Percentiles rank a stretch among this genome's conserved stretches.
Conservation (phyloP, 495 filamentous ascomycete genomes). For the Aspergillus saccharolyticus region DNA sequence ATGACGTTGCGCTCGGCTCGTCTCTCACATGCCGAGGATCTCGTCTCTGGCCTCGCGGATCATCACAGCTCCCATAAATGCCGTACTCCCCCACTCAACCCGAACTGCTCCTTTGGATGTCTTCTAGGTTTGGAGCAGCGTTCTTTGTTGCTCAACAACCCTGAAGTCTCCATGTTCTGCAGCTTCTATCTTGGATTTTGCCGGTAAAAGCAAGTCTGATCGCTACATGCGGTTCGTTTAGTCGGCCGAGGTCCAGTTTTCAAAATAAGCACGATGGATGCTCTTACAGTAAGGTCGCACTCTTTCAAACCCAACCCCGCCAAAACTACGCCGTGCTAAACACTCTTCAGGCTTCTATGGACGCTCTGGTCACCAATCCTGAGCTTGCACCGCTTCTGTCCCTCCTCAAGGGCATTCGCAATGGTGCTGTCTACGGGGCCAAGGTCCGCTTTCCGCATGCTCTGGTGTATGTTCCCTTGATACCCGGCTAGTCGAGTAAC, state of each 20-base stretch:
- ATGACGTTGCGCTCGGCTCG: slow-evolving; percentile 33
- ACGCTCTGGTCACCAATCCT: slow-evolving; percentile 74
- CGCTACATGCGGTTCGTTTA: slow-evolving; percentile 12
- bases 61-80: slow-evolving; percentile 21
- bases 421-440: slow-evolving; percentile 93
- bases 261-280: slow-evolving; percentile 32
- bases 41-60: slow-evolving; percentile 26
- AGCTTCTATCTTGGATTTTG: slow-evolving; percentile 12
- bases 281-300: slow-evolving; percentile 27
- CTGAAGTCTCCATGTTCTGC: slow-evolving; percentile 10
- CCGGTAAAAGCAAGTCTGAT: slow-evolving; percentile 11
- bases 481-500: not conserved
- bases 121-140: not conserved
- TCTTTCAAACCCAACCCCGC: not conserved
- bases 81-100: slow-evolving; percentile 20
- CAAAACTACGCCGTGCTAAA: slow-evolving; percentile 3
- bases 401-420: slow-evolving; percentile 85
- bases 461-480: slow-evolving; percentile 60
- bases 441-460: slow-evolving; percentile 99
- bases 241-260: slow-evolving; percentile 35
- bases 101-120: not conserved
- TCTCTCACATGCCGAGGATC: slow-evolving; percentile 45
- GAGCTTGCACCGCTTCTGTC: slow-evolving; percentile 75
- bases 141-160: slow-evolving; percentile 12
- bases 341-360: slow-evolving; percentile 38